A percentile compares a stretch with the other conserved stretches of the same genome.
These are phyloP conservation scores for Lachancea kluyveri DNA, from an alignment of 805 yeast genomes.

Conservation along the genomic window DNA sequence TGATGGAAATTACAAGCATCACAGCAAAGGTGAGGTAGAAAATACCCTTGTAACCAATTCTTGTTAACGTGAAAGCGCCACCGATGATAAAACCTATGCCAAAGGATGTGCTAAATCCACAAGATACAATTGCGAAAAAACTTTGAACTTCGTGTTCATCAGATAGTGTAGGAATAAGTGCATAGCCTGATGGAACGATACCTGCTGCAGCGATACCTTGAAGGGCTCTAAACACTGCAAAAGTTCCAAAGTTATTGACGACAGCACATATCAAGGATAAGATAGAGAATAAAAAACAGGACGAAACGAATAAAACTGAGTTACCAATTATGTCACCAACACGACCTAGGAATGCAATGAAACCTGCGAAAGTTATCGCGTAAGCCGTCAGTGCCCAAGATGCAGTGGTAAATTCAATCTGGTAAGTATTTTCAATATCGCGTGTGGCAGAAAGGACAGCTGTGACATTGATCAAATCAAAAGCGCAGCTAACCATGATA, in stretches of 20 bases:
- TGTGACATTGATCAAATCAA: constrained; percentile 21
- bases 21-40: constrained; percentile 36
- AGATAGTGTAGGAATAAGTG: constrained; percentile 29
- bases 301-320: constrained; percentile 25
- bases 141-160: constrained; percentile 23
- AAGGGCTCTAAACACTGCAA: constrained; percentile 39
- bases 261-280: constrained; percentile 33
- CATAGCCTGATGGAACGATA: constrained; percentile 34
- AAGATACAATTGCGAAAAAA: constrained; percentile 24
- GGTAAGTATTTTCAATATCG: constrained; percentile 14
- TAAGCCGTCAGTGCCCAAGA: constrained; percentile 40
- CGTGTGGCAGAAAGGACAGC: constrained; percentile 16
- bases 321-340: constrained; percentile 39
- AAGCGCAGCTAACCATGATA: constrained; percentile 10
- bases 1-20: constrained; percentile 14
- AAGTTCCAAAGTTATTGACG: constrained; percentile 31
- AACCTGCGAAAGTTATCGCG: constrained; percentile 39
- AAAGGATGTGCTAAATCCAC: constrained; percentile 26
- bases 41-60: constrained; percentile 35
- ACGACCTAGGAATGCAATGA: constrained; percentile 38
- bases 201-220: constrained; percentile 41
- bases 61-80: constrained; percentile 37
- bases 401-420: constrained; percentile 10
- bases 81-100: constrained; percentile 39
- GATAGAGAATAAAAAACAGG: constrained; percentile 21